These are phyloP conservation scores for Nidula microcarpa DNA, from an alignment of 768 basidiomycete species.

Conservation along the genomic window DNA sequence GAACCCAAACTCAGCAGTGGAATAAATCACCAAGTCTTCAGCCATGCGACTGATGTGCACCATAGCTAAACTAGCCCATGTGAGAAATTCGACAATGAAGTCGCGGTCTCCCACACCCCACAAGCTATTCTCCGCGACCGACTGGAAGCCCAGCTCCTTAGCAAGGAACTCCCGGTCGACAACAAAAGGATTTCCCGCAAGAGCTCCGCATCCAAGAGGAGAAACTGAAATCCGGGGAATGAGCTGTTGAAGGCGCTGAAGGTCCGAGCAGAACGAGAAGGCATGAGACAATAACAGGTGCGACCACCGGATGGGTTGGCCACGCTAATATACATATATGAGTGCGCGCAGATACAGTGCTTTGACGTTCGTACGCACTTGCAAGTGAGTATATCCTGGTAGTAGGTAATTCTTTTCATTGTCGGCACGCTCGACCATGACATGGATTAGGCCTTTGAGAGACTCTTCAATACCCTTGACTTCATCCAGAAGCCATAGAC, in stretches of 20 bases:
- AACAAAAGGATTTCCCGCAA: conserved; percentile 94
- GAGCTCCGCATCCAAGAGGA: conserved; percentile 90
- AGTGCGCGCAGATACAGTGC: neutral
- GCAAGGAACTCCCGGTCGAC: conserved; percentile 94
- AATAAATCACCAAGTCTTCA: conserved; percentile 96
- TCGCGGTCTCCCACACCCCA: conserved; percentile 97
- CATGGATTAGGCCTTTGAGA: conserved; percentile 76
- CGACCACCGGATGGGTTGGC: conserved; percentile 98
- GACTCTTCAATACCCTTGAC: conserved; percentile 61
- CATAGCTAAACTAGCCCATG: conserved; percentile 93
- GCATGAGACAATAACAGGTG: conserved; percentile 95
- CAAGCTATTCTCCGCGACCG: conserved; percentile 92
- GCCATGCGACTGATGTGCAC: conserved; percentile 92
- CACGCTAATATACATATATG: conserved; percentile 57
- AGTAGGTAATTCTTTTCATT: conserved; percentile 88
- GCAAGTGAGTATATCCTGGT: conserved; percentile 97
- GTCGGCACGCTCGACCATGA: conserved; percentile 91
- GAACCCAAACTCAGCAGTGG: conserved; percentile 96
- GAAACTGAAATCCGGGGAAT: conserved; percentile 89
- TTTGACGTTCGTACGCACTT: conserved; percentile 47
- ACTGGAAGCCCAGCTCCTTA: conserved; percentile 83
- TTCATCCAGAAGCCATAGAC: conserved; percentile 89
- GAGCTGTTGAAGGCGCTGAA: conserved; percentile 79
- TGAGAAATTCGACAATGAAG: conserved; percentile 95
- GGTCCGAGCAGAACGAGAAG: conserved; percentile 87